Evolutionary conservation across 2,329 filamentous ascomycete genomes (phyloP), one percentile per base, ranked within the genome.

Genomic region (Penicillium glabrum): DNA sequence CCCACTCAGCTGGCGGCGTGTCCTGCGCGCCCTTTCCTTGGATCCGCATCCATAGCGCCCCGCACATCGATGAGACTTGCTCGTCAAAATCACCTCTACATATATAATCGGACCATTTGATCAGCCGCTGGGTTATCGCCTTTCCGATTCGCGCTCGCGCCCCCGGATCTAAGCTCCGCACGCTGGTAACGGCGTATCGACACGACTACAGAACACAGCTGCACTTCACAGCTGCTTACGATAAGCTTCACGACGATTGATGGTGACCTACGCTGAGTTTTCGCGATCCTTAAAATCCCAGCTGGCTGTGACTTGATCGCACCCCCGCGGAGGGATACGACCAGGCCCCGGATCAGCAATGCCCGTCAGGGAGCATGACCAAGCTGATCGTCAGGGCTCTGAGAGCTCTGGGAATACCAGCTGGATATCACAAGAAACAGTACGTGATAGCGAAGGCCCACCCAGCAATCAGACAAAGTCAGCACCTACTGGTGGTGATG

Each of bases 341-440:
- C 53, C 50, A 57, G 63, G 44, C 61, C 50, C 56, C 46, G 58
- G 58, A 59, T 56, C 61, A 64, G 66, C 46, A 61, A 75, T 76
- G 73, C 67, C 72, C 33, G 65, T 65, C 62, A 67, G 65, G 48
- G 70, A 72, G 54, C 67, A 68, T 47, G 69, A 74, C 46, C 63
- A 64, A 58, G 59, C 67, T 27, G 68, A 72, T 61, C 63, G 67
- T 29, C 71, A 76, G 64, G 75, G 72, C 54, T 77, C 75, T n/a
- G 72, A 71, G 54, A 75, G 71, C 65, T 75, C 75, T 29, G 75
- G 69, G 47, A 65, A 67, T 46, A 69, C 69, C 50, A 77, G 74
- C 63, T 72, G 69, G 63, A 62, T 68, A 33, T 76, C 76, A 24
- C 72, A 77, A 52, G 74, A 76, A 49, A 77, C 74, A 2, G 64